Evolutionary conservation across 2,329 filamentous ascomycete genomes (phyloP), one percentile per base, ranked within the genome.

Genomic region (Fusarium domesticum): DNA sequence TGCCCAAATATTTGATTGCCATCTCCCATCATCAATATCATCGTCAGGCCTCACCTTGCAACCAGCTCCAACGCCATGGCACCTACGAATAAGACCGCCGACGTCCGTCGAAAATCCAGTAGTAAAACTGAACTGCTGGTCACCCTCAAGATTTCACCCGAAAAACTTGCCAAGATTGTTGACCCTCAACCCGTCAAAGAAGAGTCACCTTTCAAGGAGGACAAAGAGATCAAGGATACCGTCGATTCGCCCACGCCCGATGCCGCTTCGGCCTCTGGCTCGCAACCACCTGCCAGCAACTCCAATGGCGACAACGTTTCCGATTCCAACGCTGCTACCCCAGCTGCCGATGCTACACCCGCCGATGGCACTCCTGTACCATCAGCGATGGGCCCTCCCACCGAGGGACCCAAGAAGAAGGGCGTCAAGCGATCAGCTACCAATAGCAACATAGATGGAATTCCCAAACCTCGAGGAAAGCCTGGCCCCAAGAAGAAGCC

Each of bases 401-500:
- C 67, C 35, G 78, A 81, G 42, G 81, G 75, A 6, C 71, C 75
- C 11, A 90, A 88, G 74, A 89, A 88, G 73, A 91, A 91, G 68
- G 84, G 84, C 25, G 73, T 80, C 25, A 86, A 89, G 66, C 80
- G 85, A 54, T 78, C 81, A 17, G 85, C 86, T 58, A 75, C 80
- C 31, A 80, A 76, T 43, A 75, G 74, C 46, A 85, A 87, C 70
- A 75, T 71, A 65, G 87, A 91, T 52, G 75, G 73, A 25, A 63
- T 72, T 18, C 74, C 84, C n/a, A 90, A 87, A 68, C 75, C 84
- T 42, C 76, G 88, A 64, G 87, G 87, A 64, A 95, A 95, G 73
- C 92, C 93, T 6, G 92, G 92, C 6, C 92, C 92, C 0, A 97
- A 96, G 80, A 96, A 96, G 81, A 96, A 95, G 74, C 84, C 87